Evolutionary conservation across 2,329 filamentous ascomycete genomes (phyloP).

Genomic region (Fusarium albidum): DNA sequence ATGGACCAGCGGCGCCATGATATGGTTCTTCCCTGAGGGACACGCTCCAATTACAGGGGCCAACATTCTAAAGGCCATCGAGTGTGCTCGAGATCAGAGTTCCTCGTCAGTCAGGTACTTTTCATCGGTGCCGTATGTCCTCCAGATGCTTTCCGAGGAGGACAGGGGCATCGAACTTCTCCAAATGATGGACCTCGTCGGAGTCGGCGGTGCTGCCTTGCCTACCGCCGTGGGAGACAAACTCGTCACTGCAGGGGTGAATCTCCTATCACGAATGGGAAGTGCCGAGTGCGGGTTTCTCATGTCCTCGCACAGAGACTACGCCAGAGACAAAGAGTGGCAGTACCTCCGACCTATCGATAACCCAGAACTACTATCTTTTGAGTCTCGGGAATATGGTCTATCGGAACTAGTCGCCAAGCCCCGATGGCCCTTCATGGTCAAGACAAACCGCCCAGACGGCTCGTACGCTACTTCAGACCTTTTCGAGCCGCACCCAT

Average conservation of each 20-base stretch:
- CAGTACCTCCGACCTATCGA: slow-evolving; percentile 61
- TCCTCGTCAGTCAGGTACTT: slow-evolving; percentile 60
- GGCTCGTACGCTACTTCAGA: slow-evolving; percentile 71
- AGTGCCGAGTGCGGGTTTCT: slow-evolving; percentile 74
- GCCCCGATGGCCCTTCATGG: slow-evolving; percentile 64
- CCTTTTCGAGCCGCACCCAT: slow-evolving; percentile 64
- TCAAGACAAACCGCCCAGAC: slow-evolving; percentile 65
- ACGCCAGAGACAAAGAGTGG: slow-evolving; percentile 63
- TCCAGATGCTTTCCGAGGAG: slow-evolving; percentile 60
- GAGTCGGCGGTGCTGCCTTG: slow-evolving; percentile 69
- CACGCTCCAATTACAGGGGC: slow-evolving; percentile 62
- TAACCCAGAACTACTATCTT: slow-evolving; percentile 46
- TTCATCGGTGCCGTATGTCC: slow-evolving; percentile 67
- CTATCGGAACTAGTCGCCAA: slow-evolving; percentile 64
- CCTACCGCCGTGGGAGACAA: slow-evolving; percentile 60
- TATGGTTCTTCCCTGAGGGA: slow-evolving; percentile 70
- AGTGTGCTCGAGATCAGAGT: slow-evolving; percentile 42
- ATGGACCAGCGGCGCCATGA: slow-evolving; percentile 66
- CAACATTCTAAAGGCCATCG: slow-evolving; percentile 60
- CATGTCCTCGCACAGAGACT: slow-evolving; percentile 68
- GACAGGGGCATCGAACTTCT: slow-evolving; percentile 52
- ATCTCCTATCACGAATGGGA: slow-evolving; percentile 69
- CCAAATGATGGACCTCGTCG: slow-evolving; percentile 65
- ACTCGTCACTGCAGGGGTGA: slow-evolving; percentile 59
- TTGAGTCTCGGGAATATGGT: slow-evolving; percentile 54